Base-by-base conservation (phyloP, 192 early-diverging fungal genomes). In the Linnemannia zychae region DNA sequence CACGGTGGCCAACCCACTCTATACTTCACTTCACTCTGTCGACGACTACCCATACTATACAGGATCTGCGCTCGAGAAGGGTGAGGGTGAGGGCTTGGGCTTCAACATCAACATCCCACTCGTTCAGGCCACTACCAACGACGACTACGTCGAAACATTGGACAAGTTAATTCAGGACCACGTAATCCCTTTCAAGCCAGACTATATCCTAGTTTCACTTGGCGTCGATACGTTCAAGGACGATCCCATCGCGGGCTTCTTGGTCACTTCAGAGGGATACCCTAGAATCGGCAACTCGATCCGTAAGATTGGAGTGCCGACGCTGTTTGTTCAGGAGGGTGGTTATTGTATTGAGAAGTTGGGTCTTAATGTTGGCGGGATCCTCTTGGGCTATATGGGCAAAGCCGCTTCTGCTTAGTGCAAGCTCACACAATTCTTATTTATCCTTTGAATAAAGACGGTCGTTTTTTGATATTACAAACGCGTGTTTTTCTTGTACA, bases 21-120 rank as follows among this genome's bases (percentile, higher is more conserved):
- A 93, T 46, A 88, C 91, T 7, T 94, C 93, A 31, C 72, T 95
- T 0, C 94, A 95, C 77, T 91, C 87, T 12, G 65, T 37, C 13
- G 80, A 88, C 3, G 93, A 92, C 34, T 95, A 94, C 77, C 94
- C 94, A 13, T 93, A 89, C 78, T 94, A 91, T 72, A 92, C 89
- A 71, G 94, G 94, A 18, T 70, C 87, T 22, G 90, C 40, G 1
- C 60, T 84, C 1, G 94, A 95, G 60, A 87, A 31, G 33, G 94
- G 94, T 12, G 74, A 84, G 52, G 92, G 91, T 1, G 88, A 90
- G n/a, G 94, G 94, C 9, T 40, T 88, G 81, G 93, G 93, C 13
- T 94, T 89, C 76, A 95, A 93, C 71, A 79, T 95, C 46, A 95
- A 95, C 82, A 76, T 94, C 31, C 93, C 93, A 15, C 78, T 95